Evolutionary conservation across 805 yeast genomes (phyloP).

Genomic region (Yamadazyma kitorensis): DNA sequence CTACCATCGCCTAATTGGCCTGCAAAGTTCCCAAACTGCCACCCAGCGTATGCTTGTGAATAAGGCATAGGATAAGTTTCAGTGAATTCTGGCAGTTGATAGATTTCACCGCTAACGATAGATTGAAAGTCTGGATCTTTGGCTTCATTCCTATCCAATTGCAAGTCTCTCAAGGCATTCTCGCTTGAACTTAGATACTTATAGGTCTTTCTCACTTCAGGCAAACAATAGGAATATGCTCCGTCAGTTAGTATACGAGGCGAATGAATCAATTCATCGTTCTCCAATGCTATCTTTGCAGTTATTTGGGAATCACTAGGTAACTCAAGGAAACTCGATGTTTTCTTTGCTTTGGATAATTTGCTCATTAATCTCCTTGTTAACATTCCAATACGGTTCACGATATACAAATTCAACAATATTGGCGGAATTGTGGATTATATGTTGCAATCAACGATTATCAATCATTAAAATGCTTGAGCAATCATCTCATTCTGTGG

Average conservation of each 20-base stretch:
- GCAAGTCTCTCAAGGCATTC: conserved; percentile 60
- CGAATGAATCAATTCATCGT: conserved; percentile 29
- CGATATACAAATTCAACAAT: too few species aligned
- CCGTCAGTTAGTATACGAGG: conserved; percentile 50
- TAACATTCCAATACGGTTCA: not conserved
- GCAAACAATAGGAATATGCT: conserved; percentile 69
- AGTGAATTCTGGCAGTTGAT: conserved; percentile 27
- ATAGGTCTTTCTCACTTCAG: conserved; percentile 56
- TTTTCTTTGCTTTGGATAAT: conserved; percentile 26
- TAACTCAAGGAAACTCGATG: conserved; percentile 23
- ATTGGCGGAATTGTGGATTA: too few species aligned
- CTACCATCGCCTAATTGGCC: conserved; percentile 98
- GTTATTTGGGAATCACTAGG: conserved; percentile 27
- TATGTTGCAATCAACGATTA: too few species aligned
- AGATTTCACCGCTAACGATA: conserved; percentile 59
- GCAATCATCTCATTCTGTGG: too few species aligned
- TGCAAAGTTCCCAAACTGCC: conserved; percentile 94
- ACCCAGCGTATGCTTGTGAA: conserved; percentile 92
- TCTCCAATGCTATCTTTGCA: conserved; percentile 24
- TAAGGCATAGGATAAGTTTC: conserved; percentile 62
- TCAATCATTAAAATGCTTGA: too few species aligned
- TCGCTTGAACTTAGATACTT: conserved; percentile 56
- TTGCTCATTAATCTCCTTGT: conserved; percentile 4
- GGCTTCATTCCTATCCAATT: conserved; percentile 41
- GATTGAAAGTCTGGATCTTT: conserved; percentile 46